These are phyloP conservation scores for Cladophialophora psammophila DNA, from an alignment of 2,329 filamentous ascomycete species.

Conservation along the genomic window DNA sequence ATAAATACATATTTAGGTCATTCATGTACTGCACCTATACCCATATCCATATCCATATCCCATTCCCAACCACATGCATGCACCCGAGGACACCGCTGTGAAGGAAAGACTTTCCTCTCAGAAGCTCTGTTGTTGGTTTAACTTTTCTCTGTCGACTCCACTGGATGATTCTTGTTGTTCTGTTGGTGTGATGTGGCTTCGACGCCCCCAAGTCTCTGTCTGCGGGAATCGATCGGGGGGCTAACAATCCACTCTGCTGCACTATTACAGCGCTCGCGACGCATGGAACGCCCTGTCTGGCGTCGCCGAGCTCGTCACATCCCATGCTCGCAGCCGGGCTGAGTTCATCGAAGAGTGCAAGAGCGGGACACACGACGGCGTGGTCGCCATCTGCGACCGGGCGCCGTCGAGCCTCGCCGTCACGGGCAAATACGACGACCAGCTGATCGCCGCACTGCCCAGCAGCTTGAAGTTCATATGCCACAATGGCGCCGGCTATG, in stretches of 20 bases:
- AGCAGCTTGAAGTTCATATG: conserved; percentile 56
- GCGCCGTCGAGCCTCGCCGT: conserved; percentile 63
- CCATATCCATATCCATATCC: too few species aligned
- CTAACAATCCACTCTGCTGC: too few species aligned
- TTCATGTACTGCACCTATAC: too few species aligned
- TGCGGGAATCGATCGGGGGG: too few species aligned
- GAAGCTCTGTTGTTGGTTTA: too few species aligned
- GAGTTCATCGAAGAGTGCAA: conserved; percentile 64
- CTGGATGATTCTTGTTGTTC: not conserved
- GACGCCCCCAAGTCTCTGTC: too few species aligned
- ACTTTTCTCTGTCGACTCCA: too few species aligned
- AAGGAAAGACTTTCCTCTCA: too few species aligned
- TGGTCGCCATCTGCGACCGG: conserved; percentile 65
- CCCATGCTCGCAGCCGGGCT: conserved; percentile 64
- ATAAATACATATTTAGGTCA: too few species aligned
- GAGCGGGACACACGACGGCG: conserved; percentile 61
- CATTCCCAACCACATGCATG: too few species aligned
- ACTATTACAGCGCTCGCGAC: conserved; percentile 59
- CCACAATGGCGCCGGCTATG: conserved; percentile 66
- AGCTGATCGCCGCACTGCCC: conserved; percentile 56
- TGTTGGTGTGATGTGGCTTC: not conserved
- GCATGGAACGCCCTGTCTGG: conserved; percentile 67
- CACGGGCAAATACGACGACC: conserved; percentile 56
- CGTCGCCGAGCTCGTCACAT: conserved; percentile 68
- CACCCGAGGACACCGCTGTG: too few species aligned